A percentile compares a stretch with the other conserved stretches of the same genome.
These are phyloP conservation scores for Guillardia theta DNA, from an alignment of 78 protist genomes.

Conservation along the genomic window DNA sequence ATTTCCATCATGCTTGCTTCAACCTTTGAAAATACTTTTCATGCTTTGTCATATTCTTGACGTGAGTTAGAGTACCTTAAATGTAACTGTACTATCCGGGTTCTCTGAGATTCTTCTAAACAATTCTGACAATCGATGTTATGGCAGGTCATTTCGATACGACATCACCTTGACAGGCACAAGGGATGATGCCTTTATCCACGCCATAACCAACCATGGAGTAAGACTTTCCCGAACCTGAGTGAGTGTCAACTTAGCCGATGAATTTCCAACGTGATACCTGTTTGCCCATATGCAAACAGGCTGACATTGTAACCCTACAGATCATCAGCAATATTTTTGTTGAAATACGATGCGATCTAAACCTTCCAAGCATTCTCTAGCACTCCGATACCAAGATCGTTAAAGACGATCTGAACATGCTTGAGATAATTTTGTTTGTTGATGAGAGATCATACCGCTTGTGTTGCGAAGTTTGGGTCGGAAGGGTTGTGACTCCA, in stretches of 20 bases:
- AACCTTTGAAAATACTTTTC: not conserved
- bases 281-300: slow-evolving; percentile 82
- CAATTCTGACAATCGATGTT: too few relatives aligned
- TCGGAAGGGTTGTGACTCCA: slow-evolving; percentile 49
- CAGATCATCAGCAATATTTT: too few relatives aligned
- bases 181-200: slow-evolving; percentile 67
- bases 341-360: too few relatives aligned
- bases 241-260: not conserved
- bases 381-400: slow-evolving; percentile 55
- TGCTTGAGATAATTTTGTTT: not conserved
- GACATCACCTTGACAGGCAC: slow-evolving; percentile 56
- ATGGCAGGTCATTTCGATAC: too few relatives aligned
- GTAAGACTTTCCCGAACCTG: slow-evolving; percentile 64
- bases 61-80: too few relatives aligned
- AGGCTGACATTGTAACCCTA: slow-evolving; percentile 67
- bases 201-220: slow-evolving; percentile 58
- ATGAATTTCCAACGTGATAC: too few relatives aligned
- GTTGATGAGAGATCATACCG: not conserved
- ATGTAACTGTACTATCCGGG: too few relatives aligned
- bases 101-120: slow-evolving; percentile 33
- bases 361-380: slow-evolving; percentile 61
- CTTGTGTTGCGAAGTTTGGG: slow-evolving; percentile 60
- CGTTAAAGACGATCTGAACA: slow-evolving; percentile 47
- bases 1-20: slow-evolving; percentile 69
- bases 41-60: too few relatives aligned